Evolutionary conservation across 176 grass and related monocot genomes (phyloP).

Genomic region (Zea luxurians): DNA sequence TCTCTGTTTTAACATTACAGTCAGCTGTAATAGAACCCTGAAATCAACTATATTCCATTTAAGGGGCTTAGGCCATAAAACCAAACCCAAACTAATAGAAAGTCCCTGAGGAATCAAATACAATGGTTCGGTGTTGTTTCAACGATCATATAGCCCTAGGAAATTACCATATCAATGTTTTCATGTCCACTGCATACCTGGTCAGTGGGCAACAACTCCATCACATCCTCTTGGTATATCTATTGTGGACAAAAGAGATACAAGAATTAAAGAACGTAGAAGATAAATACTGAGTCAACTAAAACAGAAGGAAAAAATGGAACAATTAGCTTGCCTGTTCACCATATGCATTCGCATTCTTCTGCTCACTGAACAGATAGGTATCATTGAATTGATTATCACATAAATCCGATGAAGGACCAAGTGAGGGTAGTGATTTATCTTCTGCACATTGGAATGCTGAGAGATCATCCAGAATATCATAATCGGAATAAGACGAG

Average conservation of each 20-base stretch:
- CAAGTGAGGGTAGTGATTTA: slow-evolving; percentile 42
- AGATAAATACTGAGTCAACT: not conserved
- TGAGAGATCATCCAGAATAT: slow-evolving; percentile 51
- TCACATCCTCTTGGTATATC: slow-evolving; percentile 55
- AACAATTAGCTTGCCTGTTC: slow-evolving; percentile 52
- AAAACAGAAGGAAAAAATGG: slow-evolving; percentile 12
- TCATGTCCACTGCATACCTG: slow-evolving; percentile 34
- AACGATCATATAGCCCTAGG: slow-evolving; percentile 20
- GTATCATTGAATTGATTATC: slow-evolving; percentile 38
- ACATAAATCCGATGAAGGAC: slow-evolving; percentile 39
- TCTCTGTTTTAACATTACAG: not conserved
- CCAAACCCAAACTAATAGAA: not conserved
- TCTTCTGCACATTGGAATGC: slow-evolving; percentile 45
- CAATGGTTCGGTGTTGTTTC: not conserved
- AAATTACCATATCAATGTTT: slow-evolving; percentile 58
- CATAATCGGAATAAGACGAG: slow-evolving; percentile 56
- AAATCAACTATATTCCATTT: slow-evolving; percentile 17
- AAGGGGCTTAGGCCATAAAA: not conserved
- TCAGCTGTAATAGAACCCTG: not conserved
- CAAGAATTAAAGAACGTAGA: slow-evolving; percentile 15
- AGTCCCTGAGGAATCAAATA: not conserved
- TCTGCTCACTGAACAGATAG: slow-evolving; percentile 46
- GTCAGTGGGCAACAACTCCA: slow-evolving; percentile 48
- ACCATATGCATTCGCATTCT: slow-evolving; percentile 40
- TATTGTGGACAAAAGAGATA: slow-evolving; percentile 33